Conservation (phyloP, 2,329 filamentous ascomycete species). For the Cryphonectria nitschkei region DNA sequence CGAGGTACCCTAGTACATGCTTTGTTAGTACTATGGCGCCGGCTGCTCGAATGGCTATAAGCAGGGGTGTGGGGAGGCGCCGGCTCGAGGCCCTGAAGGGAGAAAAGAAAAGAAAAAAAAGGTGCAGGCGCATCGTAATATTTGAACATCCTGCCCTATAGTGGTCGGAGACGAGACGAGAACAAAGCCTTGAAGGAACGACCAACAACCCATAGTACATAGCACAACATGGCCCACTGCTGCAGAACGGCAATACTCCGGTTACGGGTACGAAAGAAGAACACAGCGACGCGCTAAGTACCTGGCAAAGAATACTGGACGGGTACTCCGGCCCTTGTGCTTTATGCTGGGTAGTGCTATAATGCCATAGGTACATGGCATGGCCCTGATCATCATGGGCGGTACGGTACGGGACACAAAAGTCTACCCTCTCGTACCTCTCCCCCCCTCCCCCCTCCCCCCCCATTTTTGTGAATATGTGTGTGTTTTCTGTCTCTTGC, state of each 20-base stretch:
- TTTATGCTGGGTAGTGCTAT: neutral
- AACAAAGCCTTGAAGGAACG: neutral
- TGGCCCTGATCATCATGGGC: neutral
- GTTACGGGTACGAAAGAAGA: neutral
- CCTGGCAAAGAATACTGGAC: neutral
- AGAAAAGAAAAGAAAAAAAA: too few species aligned
- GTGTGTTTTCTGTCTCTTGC: neutral
- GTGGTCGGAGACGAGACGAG: neutral
- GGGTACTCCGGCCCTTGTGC: constrained; percentile 5
- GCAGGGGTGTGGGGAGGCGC: neutral
- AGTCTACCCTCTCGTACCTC: neutral
- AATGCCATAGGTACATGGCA: neutral
- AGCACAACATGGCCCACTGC: neutral
- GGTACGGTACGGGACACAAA: neutral
- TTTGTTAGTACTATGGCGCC: neutral
- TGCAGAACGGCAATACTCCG: constrained; percentile 2
- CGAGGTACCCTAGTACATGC: neutral
- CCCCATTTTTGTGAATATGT: too few species aligned
- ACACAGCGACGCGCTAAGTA: constrained; percentile 1
- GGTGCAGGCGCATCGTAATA: neutral
- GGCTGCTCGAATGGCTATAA: neutral
- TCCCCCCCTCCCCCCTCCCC: too few species aligned
- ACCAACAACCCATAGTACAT: neutral
- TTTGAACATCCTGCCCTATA: neutral
- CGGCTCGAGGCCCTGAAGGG: neutral